Evolutionary conservation across 1,139 yeast genomes (phyloP).

Genomic region (Hemisphaericaspora xylanilytica): DNA sequence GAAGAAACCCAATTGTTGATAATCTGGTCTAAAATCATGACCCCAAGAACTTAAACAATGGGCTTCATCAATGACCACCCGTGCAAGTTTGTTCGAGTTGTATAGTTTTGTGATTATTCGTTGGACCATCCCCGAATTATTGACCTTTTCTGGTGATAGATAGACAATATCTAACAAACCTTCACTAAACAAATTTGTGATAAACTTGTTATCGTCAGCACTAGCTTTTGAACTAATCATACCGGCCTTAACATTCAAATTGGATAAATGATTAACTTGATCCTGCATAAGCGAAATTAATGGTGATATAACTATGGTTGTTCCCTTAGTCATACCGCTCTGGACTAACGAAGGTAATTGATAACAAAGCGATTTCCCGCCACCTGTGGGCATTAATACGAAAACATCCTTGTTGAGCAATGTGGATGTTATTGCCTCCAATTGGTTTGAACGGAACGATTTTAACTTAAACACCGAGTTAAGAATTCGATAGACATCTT

Average conservation of each 20-base stretch:
- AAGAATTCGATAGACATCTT: constrained; percentile 62
- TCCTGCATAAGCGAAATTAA: constrained; percentile 96
- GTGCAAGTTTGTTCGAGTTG: constrained; percentile 58
- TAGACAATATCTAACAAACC: constrained; percentile 78
- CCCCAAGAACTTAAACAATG: constrained; percentile 99
- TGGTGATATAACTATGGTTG: constrained; percentile 92
- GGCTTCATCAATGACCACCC: constrained; percentile 96
- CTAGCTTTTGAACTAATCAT: constrained; percentile 82
- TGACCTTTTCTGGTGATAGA: constrained; percentile 93
- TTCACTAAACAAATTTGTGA: constrained; percentile 58
- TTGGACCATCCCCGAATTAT: constrained; percentile 69
- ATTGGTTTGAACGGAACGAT: constrained; percentile 78
- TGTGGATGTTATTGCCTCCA: constrained; percentile 83
- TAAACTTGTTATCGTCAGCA: constrained; percentile 60
- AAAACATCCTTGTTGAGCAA: constrained; percentile 82
- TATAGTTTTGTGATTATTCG: constrained; percentile 60
- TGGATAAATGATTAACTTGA: constrained; percentile 79
- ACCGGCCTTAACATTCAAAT: constrained; percentile 71
- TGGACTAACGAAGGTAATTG: constrained; percentile 88
- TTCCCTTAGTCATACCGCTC: constrained; percentile 73
- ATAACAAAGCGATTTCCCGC: constrained; percentile 95
- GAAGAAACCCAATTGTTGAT: constrained; percentile 74
- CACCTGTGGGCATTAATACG: constrained; percentile 98
- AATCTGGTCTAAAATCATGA: constrained; percentile 96
- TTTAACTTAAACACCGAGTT: constrained; percentile 59